A percentile compares a stretch with the other conserved stretches of the same genome.
Conservation (phyloP, 2,329 filamentous ascomycete genomes). For the Hypoxylon sp. region DNA sequence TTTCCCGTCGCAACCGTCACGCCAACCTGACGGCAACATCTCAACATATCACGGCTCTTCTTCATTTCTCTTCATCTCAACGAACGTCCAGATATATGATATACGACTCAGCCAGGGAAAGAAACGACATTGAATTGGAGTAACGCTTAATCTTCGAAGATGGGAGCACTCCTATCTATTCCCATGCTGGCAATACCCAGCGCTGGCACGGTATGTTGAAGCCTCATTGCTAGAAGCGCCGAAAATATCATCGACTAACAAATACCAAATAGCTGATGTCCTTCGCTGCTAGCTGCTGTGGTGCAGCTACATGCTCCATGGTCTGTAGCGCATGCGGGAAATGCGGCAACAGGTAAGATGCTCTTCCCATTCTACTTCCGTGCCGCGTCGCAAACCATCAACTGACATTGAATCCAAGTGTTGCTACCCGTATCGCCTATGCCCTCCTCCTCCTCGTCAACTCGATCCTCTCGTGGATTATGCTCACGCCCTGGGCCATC, state of each 20-base stretch:
- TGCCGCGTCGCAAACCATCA: conserved; percentile 12
- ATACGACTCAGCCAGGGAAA: conserved; percentile 1
- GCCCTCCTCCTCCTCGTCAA: conserved; percentile 95
- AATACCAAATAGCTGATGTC: conserved; percentile 72
- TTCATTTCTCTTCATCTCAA: conserved; percentile 16
- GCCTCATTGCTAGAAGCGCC: conserved; percentile 3
- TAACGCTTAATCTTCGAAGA: conserved; percentile 57
- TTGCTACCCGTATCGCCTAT: conserved; percentile 96
- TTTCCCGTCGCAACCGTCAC: conserved; percentile 31
- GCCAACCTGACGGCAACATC: conserved; percentile 20
- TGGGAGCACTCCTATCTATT: conserved; percentile 93
- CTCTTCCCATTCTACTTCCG: neutral
- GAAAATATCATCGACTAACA: conserved; percentile 35
- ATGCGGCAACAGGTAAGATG: conserved; percentile 86
- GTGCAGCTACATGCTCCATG: conserved; percentile 95
- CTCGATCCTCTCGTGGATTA: conserved; percentile 97
- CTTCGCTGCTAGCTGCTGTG: conserved; percentile 90
- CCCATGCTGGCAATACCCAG: conserved; percentile 91
- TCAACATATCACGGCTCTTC: conserved; percentile 20
- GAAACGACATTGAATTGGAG: conserved; percentile 11
- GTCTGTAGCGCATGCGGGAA: conserved; percentile 96
- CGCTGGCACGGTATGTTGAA: conserved; percentile 79
- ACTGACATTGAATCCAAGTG: conserved; percentile 64
- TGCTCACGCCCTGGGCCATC: conserved; percentile 98
- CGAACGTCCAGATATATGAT: neutral